Percentiles rank a stretch among this genome's conserved stretches.
phyloP scores from a whole-genome alignment of 192 early-diverging fungal genomes.

The Coemansia biformis region DNA sequence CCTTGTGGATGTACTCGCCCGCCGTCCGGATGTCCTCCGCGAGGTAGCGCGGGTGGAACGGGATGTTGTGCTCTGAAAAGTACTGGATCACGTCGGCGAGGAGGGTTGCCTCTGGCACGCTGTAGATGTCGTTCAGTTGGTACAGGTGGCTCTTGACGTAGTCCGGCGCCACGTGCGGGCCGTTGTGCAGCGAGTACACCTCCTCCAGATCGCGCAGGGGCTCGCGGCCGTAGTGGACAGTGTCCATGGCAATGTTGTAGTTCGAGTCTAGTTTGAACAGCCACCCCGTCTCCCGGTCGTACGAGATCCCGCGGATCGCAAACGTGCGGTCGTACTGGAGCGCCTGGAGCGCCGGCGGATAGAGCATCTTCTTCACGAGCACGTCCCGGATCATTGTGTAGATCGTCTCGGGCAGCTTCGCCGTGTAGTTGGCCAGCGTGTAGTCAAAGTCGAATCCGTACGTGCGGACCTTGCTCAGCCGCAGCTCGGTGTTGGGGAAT shows the following conservation, averaged over 20 bases:
- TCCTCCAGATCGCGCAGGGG: constrained; percentile 51
- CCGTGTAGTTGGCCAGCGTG: constrained; percentile 58
- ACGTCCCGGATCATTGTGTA: constrained; percentile 57
- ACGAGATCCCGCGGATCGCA: constrained; percentile 58
- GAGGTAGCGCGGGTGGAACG: constrained; percentile 60
- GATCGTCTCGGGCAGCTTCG: constrained; percentile 53
- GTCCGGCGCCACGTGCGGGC: constrained; percentile 55
- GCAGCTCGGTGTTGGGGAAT: constrained; percentile 58
- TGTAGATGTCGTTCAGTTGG: constrained; percentile 60
- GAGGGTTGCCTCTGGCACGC: constrained; percentile 54
- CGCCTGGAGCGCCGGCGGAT: constrained; percentile 41
- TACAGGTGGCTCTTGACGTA: constrained; percentile 54
- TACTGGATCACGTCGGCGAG: constrained; percentile 59
- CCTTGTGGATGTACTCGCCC: constrained; percentile 52
- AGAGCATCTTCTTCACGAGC: constrained; percentile 51
- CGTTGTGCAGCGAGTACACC: constrained; percentile 54
- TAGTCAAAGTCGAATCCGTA: constrained; percentile 66
- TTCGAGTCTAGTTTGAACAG: constrained; percentile 60
- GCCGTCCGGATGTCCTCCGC: constrained; percentile 55
- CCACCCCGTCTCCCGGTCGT: constrained; percentile 58
- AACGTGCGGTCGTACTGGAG: constrained; percentile 54
- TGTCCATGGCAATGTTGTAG: constrained; percentile 58
- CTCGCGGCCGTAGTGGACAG: constrained; percentile 54
- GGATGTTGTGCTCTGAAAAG: constrained; percentile 53
- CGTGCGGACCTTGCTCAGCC: constrained; percentile 49